Conservation (phyloP, 305 asterid genomes). For the Fraxinus angustifolia region DNA sequence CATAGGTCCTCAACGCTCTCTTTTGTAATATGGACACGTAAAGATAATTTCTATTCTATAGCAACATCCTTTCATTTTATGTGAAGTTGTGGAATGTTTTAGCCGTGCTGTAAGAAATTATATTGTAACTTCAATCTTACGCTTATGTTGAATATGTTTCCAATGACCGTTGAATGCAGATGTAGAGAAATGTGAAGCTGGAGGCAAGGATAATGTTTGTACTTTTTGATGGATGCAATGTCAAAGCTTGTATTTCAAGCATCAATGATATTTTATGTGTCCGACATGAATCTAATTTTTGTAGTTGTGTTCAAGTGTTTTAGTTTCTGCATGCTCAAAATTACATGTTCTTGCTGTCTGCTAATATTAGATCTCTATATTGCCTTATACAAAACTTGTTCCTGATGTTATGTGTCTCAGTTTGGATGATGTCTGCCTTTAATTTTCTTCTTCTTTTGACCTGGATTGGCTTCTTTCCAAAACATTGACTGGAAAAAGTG, state of each 20-base stretch:
- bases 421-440: conserved; percentile 5
- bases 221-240: neutral
- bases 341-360: conserved; percentile 1
- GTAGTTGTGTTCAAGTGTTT: neutral
- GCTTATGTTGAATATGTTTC: conserved; percentile 5
- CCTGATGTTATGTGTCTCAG: neutral
- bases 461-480: neutral
- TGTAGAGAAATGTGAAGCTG: neutral
- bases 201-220: neutral
- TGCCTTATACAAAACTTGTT: neutral
- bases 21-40: neutral
- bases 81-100: neutral
- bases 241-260: neutral
- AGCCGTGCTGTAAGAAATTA: conserved; percentile 3
- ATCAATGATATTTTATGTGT: conserved; percentile 3
- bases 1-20: neutral
- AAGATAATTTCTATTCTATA: neutral
- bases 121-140: neutral
- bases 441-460: conserved; percentile 5
- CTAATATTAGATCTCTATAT: neutral
- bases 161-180: conserved; percentile 4
- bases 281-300: neutral
- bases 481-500: neutral
- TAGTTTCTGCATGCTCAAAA: neutral
- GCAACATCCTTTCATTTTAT: neutral